Base-by-base conservation (phyloP, 495 filamentous ascomycete species). In the Sphaerosporella brunnea region DNA sequence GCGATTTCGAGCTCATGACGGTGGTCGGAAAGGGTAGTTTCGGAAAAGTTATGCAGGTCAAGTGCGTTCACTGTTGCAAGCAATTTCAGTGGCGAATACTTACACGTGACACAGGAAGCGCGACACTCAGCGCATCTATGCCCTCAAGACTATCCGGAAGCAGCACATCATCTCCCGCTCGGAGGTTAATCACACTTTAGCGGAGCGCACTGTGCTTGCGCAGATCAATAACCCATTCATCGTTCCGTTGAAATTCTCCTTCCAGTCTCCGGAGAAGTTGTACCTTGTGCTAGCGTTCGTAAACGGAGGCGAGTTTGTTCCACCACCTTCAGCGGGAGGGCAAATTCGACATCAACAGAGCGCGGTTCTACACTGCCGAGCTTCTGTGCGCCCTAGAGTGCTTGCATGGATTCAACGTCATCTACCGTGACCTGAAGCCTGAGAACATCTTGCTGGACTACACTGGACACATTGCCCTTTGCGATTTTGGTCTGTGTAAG, bases 141-240 rank as follows among this genome's bases (percentile, higher is more conserved):
- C 90, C 45, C 77, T 99, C 55, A 99, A 99, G 73, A 95, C 87
- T 24, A 86, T 96, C 58, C 84, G 92, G 55, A 99, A 99, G 65
- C 85, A 88, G 35, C 90, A 97, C 65, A 97, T 97, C 65, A 97
- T 97, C 60, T 96, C 90, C 26, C 73, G 90, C 40, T 96, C 90
- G 26, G 90, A 97, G 69, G 90, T 99, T 23, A 84, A 92, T 21
- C 92, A 99, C 59, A 99, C 90, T 1, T 73, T 99, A n/a, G 90
- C 90, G 3, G 90, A 97, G 65, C 77, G 90, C 58, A 96, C 90
- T 1, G 90, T 97, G 36, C 77, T 97, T 48, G 84, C 90, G 1
- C 90, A 97, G 69, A 97, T 97, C 68, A 96, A 97, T 73, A 97
- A 97, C 60, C 92, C 90, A 2, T 99, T 99, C 67, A 99, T 99